Evolutionary conservation across 495 filamentous ascomycete species (phyloP).

Genomic region (Corynascus novoguineensis): DNA sequence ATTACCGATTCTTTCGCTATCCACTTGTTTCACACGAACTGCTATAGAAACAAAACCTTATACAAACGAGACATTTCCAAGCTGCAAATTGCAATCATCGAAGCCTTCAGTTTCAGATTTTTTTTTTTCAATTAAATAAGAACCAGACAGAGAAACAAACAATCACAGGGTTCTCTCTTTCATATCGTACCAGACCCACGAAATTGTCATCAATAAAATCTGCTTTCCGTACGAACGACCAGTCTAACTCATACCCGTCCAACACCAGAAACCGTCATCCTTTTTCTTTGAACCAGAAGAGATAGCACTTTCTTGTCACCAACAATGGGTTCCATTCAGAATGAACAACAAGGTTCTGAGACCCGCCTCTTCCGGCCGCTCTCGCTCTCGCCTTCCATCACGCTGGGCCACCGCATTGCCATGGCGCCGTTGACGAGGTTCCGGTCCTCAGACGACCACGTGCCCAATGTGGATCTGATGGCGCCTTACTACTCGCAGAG

Average conservation of each 20-base stretch:
- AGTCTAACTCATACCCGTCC: too few relatives aligned
- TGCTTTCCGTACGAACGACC: too few relatives aligned
- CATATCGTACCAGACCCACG: too few relatives aligned
- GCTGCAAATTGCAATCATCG: neutral
- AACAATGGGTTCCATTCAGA: neutral
- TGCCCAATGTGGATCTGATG: slow-evolving; percentile 43
- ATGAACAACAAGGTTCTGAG: neutral
- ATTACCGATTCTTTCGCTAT: neutral
- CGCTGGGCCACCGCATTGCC: slow-evolving; percentile 38
- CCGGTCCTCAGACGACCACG: slow-evolving; percentile 38
- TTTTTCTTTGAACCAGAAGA: too few relatives aligned
- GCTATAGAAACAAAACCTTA: neutral
- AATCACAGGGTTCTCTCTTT: too few relatives aligned
- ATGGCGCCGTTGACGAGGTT: slow-evolving; percentile 47
- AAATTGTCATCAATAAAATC: too few relatives aligned
- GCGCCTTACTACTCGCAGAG: slow-evolving; percentile 59
- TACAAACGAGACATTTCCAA: neutral
- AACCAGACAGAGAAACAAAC: too few relatives aligned
- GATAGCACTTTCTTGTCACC: too few relatives aligned
- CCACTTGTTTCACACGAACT: neutral
- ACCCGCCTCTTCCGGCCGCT: slow-evolving; percentile 40
- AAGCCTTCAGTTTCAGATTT: neutral
- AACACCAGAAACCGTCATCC: too few relatives aligned
- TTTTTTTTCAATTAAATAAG: too few relatives aligned
- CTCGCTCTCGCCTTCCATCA: slow-evolving; percentile 29